These are phyloP conservation scores for Penicillium arizonense DNA, from an alignment of 495 filamentous ascomycete species.

Conservation along the genomic window DNA sequence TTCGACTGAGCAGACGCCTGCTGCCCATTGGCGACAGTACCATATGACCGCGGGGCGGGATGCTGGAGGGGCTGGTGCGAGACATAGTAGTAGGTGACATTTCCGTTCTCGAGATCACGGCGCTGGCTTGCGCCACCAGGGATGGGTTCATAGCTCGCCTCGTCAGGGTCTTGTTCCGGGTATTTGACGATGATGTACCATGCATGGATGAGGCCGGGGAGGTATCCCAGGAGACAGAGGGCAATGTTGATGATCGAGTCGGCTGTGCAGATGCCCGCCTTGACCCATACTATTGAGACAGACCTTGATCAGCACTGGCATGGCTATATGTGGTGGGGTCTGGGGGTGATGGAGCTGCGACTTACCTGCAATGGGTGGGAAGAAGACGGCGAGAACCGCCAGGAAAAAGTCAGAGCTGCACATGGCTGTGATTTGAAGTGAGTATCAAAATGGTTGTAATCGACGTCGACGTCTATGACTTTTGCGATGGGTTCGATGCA, in stretches of 20 bases:
- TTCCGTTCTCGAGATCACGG: conserved; percentile 45
- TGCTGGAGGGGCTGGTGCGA: conserved; percentile 42
- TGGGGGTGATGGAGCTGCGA: conserved; percentile 1
- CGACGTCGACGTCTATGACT: too few relatives aligned
- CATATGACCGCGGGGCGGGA: conserved; percentile 39
- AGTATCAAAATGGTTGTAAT: too few relatives aligned
- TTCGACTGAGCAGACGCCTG: conserved; percentile 24
- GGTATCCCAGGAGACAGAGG: conserved; percentile 82
- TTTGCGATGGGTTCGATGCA: too few relatives aligned
- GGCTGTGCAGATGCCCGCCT: conserved; percentile 86
- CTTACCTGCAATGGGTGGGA: conserved; percentile 89
- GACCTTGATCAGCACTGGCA: background rate
- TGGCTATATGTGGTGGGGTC: too few relatives aligned
- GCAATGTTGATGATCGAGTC: conserved; percentile 95
- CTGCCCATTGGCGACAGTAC: conserved; percentile 30
- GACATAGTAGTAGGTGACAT: conserved; percentile 72
- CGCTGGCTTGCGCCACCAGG: conserved; percentile 50
- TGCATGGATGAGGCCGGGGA: conserved; percentile 89
- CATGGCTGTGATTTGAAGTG: conserved; percentile 31
- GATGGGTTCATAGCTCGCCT: conserved; percentile 61
- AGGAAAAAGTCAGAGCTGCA: conserved; percentile 88
- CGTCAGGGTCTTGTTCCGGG: conserved; percentile 62
- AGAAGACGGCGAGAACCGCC: conserved; percentile 82
- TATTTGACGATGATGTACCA: conserved; percentile 97
- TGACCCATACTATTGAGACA: conserved; percentile 78